A percentile compares a stretch with the other conserved stretches of the same genome.
Conservation (phyloP, 1,284 basidiomycete genomes). For the Mycosarcoma mackinlayi region DNA sequence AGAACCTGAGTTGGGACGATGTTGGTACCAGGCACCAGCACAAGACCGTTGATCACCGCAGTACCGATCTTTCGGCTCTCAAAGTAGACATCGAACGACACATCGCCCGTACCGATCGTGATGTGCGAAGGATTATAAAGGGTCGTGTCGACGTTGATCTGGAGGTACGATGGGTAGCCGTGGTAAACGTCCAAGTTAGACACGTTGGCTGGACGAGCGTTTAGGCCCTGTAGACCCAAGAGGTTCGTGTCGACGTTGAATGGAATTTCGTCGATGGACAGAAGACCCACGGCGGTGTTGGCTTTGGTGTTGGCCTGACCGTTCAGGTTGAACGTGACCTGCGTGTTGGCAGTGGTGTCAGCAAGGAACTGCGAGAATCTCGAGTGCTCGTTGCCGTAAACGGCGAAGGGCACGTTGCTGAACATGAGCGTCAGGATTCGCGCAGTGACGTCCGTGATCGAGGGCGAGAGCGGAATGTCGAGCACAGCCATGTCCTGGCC, state of each 20-base stretch:
- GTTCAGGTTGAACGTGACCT: conserved; percentile 74
- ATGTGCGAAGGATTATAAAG: conserved; percentile 73
- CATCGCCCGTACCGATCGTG: conserved; percentile 78
- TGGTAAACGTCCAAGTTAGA: conserved; percentile 77
- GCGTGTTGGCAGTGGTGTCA: conserved; percentile 74
- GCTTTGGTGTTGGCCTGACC: conserved; percentile 75
- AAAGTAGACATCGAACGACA: conserved; percentile 76
- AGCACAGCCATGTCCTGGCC: conserved; percentile 76
- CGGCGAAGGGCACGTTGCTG: conserved; percentile 75
- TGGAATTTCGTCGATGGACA: conserved; percentile 73
- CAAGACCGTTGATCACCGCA: conserved; percentile 72
- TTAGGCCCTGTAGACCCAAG: conserved; percentile 77
- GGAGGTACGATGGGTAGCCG: conserved; percentile 77
- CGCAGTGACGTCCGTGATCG: conserved; percentile 75
- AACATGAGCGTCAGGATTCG: conserved; percentile 77
- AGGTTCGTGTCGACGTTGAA: conserved; percentile 77
- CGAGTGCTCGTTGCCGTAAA: conserved; percentile 72
- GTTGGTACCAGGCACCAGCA: conserved; percentile 53
- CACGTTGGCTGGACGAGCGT: conserved; percentile 74
- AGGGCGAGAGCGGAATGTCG: conserved; percentile 75
- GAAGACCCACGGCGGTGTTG: conserved; percentile 78
- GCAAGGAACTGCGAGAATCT: conserved; percentile 77
- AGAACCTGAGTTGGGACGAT: conserved; percentile 72
- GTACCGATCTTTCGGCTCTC: conserved; percentile 74
- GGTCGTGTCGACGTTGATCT: conserved; percentile 75